Evolutionary conservation across 495 filamentous ascomycete species (phyloP), one percentile per base, ranked within the genome.

Genomic region (Tetracladium setigerum): DNA sequence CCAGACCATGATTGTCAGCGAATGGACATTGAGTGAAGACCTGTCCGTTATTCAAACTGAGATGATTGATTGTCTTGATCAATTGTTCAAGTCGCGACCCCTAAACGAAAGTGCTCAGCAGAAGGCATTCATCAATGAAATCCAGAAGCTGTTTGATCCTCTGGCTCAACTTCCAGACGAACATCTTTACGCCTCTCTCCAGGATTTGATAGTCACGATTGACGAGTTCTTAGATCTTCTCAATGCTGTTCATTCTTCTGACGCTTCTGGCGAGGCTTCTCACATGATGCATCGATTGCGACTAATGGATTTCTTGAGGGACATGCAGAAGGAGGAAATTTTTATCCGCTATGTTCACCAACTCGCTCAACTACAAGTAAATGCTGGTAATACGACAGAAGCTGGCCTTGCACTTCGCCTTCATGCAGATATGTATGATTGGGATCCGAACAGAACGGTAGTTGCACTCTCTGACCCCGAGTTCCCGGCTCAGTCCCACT

Each of bases 301-400:
- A 56, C 66, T 98, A 32, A 95, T 97, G 92, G 87, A 95, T 53
- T 97, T 95, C 67, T 77, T 96, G 63, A 83, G 87, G 60, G 91
- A 96, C 60, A 92, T 95, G 87, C 86, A 91, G 53, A 94, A 94
- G 58, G 89, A 95, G 62, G 89, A 95, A 59, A 95, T 96, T 52
- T 99, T 90, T 62, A 86, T 95, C 54, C 84, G 89, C 47, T 97
- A 97, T 59, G 90, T 97, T 18, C 94, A 99, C 59, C 89, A 95
- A 61, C 73, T 99, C 2, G 87, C 89, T 11, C 71, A 82, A 41
- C 68, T 89, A 4, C 92, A 97, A 64, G 73, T 76, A 4, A 73
- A 81, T 24, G 76, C 82, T 2, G 70, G 83, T 46, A 90, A 97
- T 59, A 79, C 82, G 52, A 87, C 89, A 12, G 92, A 96, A 68